Conservation (phyloP, 2,329 filamentous ascomycete genomes). For the Fusarium abutilonis region DNA sequence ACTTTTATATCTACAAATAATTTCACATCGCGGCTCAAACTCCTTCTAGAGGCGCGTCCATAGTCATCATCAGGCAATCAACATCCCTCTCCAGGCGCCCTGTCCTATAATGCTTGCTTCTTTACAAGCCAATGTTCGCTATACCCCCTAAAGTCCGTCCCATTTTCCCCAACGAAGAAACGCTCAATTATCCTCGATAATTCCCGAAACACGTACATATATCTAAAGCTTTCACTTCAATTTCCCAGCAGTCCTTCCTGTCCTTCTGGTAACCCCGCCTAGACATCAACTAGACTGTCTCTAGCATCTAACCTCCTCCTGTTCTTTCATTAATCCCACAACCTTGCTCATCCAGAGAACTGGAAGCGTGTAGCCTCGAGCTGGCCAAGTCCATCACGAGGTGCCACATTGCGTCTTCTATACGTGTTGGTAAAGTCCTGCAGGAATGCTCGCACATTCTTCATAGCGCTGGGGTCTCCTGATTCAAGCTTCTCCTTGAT, state of each 20-base stretch:
- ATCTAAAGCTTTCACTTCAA: constrained; percentile 20
- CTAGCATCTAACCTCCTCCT: constrained; percentile 1
- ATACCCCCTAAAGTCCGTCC: constrained; percentile 26
- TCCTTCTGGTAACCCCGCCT: constrained; percentile 11
- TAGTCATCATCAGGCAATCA: constrained; percentile 6
- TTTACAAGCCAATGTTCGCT: constrained; percentile 25
- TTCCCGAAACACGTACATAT: constrained; percentile 33
- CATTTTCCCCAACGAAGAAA: constrained; percentile 31
- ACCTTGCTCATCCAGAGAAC: constrained; percentile 62
- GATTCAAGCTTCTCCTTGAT: constrained; percentile 80
- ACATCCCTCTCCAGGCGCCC: constrained; percentile 7
- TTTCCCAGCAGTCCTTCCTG: constrained; percentile 17
- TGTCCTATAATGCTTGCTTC: constrained; percentile 21
- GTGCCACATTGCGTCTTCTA: constrained; percentile 92
- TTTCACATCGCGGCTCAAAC: constrained; percentile 18
- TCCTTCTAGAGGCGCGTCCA: background rate
- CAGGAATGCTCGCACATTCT: constrained; percentile 83
- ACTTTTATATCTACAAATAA: constrained; percentile 35
- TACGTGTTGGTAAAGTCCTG: constrained; percentile 98
- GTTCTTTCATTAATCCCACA: background rate
- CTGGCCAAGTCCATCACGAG: constrained; percentile 86
- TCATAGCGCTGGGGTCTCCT: constrained; percentile 67
- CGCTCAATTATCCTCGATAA: constrained; percentile 41
- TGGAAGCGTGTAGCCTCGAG: constrained; percentile 89
- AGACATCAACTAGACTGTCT: background rate